Evolutionary conservation across 2,329 filamentous ascomycete species (phyloP).

Genomic region (Aspergillus intermedius): DNA sequence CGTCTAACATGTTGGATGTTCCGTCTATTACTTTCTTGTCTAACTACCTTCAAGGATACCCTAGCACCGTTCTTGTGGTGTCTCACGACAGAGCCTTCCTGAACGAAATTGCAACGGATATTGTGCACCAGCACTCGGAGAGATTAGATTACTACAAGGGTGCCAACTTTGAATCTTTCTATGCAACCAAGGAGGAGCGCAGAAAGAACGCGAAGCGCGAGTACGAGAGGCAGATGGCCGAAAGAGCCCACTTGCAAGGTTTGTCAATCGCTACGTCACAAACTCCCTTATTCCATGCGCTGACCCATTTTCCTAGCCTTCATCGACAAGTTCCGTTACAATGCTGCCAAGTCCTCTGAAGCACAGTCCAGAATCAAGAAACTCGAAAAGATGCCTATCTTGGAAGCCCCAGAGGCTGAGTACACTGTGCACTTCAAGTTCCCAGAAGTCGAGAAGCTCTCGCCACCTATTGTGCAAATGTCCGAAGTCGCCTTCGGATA

Average conservation of each 20-base stretch:
- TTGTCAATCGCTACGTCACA: slow-evolving; percentile 6
- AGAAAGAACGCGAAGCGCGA: slow-evolving; percentile 94
- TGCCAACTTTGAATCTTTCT: slow-evolving; percentile 93
- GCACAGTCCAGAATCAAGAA: slow-evolving; percentile 99
- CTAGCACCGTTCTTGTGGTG: slow-evolving; percentile 90
- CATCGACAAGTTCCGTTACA: slow-evolving; percentile 99
- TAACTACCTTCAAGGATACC: slow-evolving; percentile 88
- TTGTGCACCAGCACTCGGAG: slow-evolving; percentile 96
- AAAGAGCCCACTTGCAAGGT: slow-evolving; percentile 82
- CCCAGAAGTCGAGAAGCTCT: slow-evolving; percentile 94
- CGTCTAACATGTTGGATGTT: slow-evolving; percentile 99
- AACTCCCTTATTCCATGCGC: neutral
- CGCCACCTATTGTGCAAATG: slow-evolving; percentile 97
- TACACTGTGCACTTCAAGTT: slow-evolving; percentile 97
- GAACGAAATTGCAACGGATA: slow-evolving; percentile 98
- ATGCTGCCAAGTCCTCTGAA: slow-evolving; percentile 96
- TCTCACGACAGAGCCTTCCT: slow-evolving; percentile 98
- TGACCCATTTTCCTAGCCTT: slow-evolving; percentile 52
- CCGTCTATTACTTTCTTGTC: slow-evolving; percentile 98
- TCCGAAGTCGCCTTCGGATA: slow-evolving; percentile 87
- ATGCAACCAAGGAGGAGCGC: slow-evolving; percentile 92
- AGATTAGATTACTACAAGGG: slow-evolving; percentile 97
- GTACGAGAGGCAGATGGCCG: slow-evolving; percentile 97
- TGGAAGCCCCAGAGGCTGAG: slow-evolving; percentile 84
- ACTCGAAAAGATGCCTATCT: slow-evolving; percentile 88